A percentile compares a stretch with the other conserved stretches of the same genome.
phyloP scores from a whole-genome alignment of 306 rosid genomes.

The Pyrus communis region DNA sequence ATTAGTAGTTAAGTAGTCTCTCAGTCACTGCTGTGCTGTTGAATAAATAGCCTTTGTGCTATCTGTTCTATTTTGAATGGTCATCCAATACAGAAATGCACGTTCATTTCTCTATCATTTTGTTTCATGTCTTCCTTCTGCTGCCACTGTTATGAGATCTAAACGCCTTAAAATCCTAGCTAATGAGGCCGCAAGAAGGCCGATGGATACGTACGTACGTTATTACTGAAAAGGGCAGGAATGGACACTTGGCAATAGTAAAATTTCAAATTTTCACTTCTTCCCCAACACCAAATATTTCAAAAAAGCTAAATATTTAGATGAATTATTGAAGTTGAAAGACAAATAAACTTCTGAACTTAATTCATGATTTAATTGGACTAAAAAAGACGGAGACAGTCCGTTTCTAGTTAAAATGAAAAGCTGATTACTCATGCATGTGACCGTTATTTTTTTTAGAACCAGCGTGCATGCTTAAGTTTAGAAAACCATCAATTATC shows the following conservation, averaged over 20 bases:
- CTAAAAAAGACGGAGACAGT: neutral
- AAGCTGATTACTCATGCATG: neutral
- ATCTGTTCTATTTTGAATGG: neutral
- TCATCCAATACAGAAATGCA: neutral
- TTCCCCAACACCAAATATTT: neutral
- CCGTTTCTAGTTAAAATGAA: neutral
- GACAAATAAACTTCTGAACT: neutral
- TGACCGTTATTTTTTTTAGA: neutral
- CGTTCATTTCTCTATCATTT: neutral
- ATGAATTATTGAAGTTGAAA: neutral
- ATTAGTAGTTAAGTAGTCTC: neutral
- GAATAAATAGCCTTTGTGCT: neutral
- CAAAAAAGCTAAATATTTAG: neutral
- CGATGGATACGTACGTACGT: neutral
- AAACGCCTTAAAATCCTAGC: neutral
- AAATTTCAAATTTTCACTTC: neutral
- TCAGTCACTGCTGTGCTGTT: no score
- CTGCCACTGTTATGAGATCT: neutral
- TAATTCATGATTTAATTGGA: neutral
- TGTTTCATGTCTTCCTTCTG: neutral
- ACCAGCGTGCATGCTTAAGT: neutral
- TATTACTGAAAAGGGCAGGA: neutral
- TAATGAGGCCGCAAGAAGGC: neutral
- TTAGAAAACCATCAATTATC: neutral
- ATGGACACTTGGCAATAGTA: neutral